Evolutionary conservation across 805 yeast species (phyloP).

Genomic region (Ogataea haglerorum): DNA sequence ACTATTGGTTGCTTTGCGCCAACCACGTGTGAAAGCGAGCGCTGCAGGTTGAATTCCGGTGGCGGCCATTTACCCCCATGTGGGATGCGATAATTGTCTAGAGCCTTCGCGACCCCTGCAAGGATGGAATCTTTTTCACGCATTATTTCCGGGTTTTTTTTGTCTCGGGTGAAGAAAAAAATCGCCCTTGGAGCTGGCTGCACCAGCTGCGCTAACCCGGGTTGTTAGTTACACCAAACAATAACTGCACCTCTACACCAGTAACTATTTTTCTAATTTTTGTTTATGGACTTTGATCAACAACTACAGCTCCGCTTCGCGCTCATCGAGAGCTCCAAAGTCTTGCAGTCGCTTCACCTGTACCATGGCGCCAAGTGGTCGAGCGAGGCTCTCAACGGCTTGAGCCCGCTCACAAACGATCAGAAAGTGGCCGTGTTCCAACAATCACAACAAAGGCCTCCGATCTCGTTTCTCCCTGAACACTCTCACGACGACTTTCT

Average conservation of each 20-base stretch:
- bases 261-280: not conserved
- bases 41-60: not conserved
- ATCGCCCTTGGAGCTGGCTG: no score
- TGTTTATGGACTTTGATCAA: constrained; percentile 28
- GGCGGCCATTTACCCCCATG: not conserved
- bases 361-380: constrained; percentile 79
- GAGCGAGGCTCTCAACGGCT: constrained; percentile 74
- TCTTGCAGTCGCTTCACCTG: constrained; percentile 55
- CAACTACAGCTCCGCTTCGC: constrained; percentile 25
- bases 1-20: not conserved
- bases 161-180: not conserved
- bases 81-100: not conserved
- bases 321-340: constrained; percentile 39
- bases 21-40: not conserved
- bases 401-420: constrained; percentile 29
- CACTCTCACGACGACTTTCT: constrained; percentile 22
- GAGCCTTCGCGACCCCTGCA: not conserved
- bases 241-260: not conserved
- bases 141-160: not conserved
- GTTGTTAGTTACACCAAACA: no score
- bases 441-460: constrained; percentile 14
- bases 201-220: no score
- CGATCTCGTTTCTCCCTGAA: constrained; percentile 11
- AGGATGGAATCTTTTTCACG: not conserved
- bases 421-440: constrained; percentile 21